Base-by-base conservation (phyloP, 202 grass and related monocot genomes). In the Schoenoplectus triqueter region DNA sequence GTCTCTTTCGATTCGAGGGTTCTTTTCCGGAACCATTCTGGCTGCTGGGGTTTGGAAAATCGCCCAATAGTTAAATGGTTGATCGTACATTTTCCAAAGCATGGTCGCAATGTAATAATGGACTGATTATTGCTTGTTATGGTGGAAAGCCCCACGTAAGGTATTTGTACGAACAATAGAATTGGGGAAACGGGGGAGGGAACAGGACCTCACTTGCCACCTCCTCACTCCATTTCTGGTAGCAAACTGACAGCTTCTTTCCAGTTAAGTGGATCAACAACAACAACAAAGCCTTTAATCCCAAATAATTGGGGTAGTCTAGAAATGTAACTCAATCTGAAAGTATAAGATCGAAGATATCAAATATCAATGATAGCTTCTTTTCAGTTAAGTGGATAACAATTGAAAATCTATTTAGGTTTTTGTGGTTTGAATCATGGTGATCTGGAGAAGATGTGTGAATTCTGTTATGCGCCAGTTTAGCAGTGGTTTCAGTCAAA, bases 391-490 rank as follows among this genome's bases (percentile, higher is more conserved):
- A 66, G 17, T 64, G 0, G 10, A 50, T 19, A 31, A 81, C 10
- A 7, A 39, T 66, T 81, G 15, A 47, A 6, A 59, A 17, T 9
- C 15, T 17, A 40, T 52, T 64, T 57, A 86, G 84, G 84, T 86
- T 79, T 86, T 15, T 31, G 56, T 56, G 2, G 67, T 66, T 78
- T 73, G 39, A 65, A 78, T 21, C 41, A 86, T 86, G 84, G 72
- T 79, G 41, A 57, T 75, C 7, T 86, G 84, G 84, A 64, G 63
- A 56, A 86, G 72, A 56, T 86, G 72, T 64, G 60, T 67, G 70
- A 75, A 44, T 55, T 79, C 72, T 65, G 39, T 78, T 44, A 9
- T 78, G 69, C 72, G 60, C 20, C 84, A 67, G 70, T 5, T 78
- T 41, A 67, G 18, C 45, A 86, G 2, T 60, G 60, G 52, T 11